phyloP scores from a whole-genome alignment of 441 rosid genomes.

The Adansonia gregorii region DNA sequence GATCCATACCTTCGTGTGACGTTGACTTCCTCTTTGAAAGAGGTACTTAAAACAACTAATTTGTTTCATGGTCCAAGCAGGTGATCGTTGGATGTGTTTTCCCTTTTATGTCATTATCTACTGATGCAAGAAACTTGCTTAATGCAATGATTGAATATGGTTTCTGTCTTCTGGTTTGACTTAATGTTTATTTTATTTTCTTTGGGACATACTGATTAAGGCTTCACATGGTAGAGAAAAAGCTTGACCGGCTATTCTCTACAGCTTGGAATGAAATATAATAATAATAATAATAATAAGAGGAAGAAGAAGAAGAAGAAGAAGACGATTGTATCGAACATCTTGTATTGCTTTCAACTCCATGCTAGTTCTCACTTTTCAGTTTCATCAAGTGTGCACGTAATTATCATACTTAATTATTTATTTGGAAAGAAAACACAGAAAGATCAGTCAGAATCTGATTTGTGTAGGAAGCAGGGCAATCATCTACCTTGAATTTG shows the following conservation, averaged over 20 bases:
- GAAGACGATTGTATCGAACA: background rate
- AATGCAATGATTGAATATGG: background rate
- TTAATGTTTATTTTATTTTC: background rate
- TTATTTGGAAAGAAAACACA: background rate
- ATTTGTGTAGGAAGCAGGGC: conserved; percentile 49
- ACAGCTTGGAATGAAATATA: background rate
- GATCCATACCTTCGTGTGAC: conserved; percentile 70
- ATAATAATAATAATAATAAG: background rate
- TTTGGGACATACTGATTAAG: background rate
- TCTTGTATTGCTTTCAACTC: background rate
- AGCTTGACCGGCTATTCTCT: background rate
- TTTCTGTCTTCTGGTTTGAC: background rate
- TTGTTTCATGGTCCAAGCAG: background rate
- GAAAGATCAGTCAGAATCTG: background rate
- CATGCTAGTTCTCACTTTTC: background rate
- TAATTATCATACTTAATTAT: background rate
- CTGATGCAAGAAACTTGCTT: background rate
- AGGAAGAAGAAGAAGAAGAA: background rate
- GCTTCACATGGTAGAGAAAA: background rate
- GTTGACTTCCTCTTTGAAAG: conserved; percentile 49
- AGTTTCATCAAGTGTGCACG: background rate
- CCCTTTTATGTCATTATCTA: background rate
- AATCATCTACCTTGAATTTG: conserved; percentile 65
- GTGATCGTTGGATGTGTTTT: background rate
- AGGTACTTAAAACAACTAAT: conserved; percentile 35